Evolutionary conservation across 257 asterid species (phyloP), one percentile per base, ranked within the genome.

Genomic region (Penstemon newberryi): DNA sequence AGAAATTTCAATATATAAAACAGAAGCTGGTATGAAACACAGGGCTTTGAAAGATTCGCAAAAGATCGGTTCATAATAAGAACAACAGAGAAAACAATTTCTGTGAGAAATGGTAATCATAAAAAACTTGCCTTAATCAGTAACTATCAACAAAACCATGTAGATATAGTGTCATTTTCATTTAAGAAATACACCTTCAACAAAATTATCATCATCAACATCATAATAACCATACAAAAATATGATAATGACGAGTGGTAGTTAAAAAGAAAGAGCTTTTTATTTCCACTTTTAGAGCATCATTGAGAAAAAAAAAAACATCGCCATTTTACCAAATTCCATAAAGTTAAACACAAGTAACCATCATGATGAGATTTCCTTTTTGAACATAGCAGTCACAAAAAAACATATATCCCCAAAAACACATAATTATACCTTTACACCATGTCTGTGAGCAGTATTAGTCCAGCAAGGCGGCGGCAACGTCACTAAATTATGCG

Each of bases 381-480:
- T 46, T 46, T 46, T 46, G 11, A 46, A 46, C 12, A 46, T 5
- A 46, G 51, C 51, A 25, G 33, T 25, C 2, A 25, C 3, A 25
- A 25, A 46, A 46, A 5, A 5, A 46, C 9, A 41, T 6, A 12
- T 3, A 45, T 45, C 9, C 8, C 50, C 6, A 45, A 45, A 46
- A 46, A 5, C 51, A 46, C 9, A 41, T 6, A 12, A 42, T 52
- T 3, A 44, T 76, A 90, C 97, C 97, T 90, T 85, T 37, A 93
- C 97, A 3, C 99, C 97, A 74, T 93, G 97, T 53, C 69, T 89
- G 56, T 93, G 97, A 56, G 90, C 96, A 51, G 96, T 63, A 77
- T 93, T 89, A 36, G 77, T 84, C 97, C 97, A 93, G 77, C 96
- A 80, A 42, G 99, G 97, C 71, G 97, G 99, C 56, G 97, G 99